Base-by-base conservation (phyloP, 768 basidiomycete species). In the Nidula microcarpa region DNA sequence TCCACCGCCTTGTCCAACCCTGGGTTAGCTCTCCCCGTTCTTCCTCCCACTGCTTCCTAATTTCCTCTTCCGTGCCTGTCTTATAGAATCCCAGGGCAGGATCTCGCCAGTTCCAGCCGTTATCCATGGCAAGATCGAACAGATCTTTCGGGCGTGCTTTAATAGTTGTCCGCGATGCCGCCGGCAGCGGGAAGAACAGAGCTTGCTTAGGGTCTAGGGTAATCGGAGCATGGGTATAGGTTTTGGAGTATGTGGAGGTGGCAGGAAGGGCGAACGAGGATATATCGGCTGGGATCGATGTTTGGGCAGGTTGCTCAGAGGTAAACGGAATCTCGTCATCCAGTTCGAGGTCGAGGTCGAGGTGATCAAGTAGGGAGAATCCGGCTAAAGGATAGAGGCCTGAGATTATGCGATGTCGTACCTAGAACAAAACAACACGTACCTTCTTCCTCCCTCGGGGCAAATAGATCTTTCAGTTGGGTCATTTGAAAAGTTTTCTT, bases 1-100 rank as follows among this genome's bases (percentile, higher is more conserved):
- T 79, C 68, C 82, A 84, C 46, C 87, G 68, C 62, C 81, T 81
- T 70, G 89, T 91, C 90, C 91, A 92, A 47, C 82, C 87, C 55
- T 68, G 74, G 50, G 91, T 92, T 65, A 92, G 66, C 50, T 83
- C 80, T 0, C 74, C 76, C 60, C 85, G 87, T 45, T 74, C 69
- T n/a, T 72, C 78, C 60, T 92, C 90, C 89, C 91, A 92, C 50
- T 74, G 68, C 56, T 75, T 75, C 47, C 79, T 74, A 35, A 90
- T 87, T 60, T 84, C 82, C n/a, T 82, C 80, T 37, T 77, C 74
- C 13, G 72, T 77, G 53, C 76, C 74, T 2, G 79, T 80, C 39
- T 80, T 66, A 54, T 69, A 76, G 61, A 87, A 82, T 49, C 65
- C 73, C 3, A 73, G 65, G 3, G 57, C 57, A 7, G 70, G 64